phyloP scores from a whole-genome alignment of 495 filamentous ascomycete genomes.

The Aspergillus nanangensis region DNA sequence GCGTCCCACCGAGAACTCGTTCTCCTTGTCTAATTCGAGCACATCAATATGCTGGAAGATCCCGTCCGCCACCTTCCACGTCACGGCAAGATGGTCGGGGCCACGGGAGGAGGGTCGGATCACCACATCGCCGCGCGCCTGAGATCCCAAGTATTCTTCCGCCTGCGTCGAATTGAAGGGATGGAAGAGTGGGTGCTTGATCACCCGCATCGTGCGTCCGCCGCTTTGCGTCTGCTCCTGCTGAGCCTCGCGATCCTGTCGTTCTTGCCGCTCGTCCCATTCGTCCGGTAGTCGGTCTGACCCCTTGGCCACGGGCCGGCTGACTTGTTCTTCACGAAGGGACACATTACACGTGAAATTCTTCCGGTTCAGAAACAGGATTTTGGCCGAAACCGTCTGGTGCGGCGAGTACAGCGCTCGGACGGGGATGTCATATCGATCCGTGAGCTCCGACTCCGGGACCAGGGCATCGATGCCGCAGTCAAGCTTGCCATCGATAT shows the following conservation, averaged over 20 bases:
- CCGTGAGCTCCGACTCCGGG: slow-evolving; percentile 64
- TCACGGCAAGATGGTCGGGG: slow-evolving; percentile 89
- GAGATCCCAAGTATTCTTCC: slow-evolving; percentile 85
- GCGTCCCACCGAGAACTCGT: slow-evolving; percentile 86
- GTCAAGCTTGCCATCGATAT: slow-evolving; percentile 87
- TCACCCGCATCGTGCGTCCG: slow-evolving; percentile 82
- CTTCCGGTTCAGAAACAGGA: slow-evolving; percentile 79
- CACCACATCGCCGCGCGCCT: slow-evolving; percentile 81
- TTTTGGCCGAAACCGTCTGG: slow-evolving; percentile 83
- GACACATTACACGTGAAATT: slow-evolving; percentile 76
- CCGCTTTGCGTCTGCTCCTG: slow-evolving; percentile 76
- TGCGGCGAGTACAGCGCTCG: slow-evolving; percentile 60
- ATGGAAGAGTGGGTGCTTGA: slow-evolving; percentile 93
- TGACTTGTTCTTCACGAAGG: slow-evolving; percentile 73
- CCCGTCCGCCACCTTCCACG: slow-evolving; percentile 95
- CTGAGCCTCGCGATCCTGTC: slow-evolving; percentile 68
- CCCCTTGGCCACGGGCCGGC: slow-evolving; percentile 59
- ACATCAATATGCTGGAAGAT: slow-evolving; percentile 98
- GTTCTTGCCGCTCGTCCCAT: slow-evolving; percentile 83
- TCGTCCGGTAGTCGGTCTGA: slow-evolving; percentile 68
- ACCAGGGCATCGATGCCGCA: slow-evolving; percentile 90
- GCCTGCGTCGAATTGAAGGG: slow-evolving; percentile 91
- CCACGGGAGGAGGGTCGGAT: slow-evolving; percentile 94
- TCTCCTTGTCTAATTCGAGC: slow-evolving; percentile 92
- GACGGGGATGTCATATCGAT: slow-evolving; percentile 53